Evolutionary conservation across 2,329 filamentous ascomycete species (phyloP).

Genomic region (Sporothrix pseudoabietina): DNA sequence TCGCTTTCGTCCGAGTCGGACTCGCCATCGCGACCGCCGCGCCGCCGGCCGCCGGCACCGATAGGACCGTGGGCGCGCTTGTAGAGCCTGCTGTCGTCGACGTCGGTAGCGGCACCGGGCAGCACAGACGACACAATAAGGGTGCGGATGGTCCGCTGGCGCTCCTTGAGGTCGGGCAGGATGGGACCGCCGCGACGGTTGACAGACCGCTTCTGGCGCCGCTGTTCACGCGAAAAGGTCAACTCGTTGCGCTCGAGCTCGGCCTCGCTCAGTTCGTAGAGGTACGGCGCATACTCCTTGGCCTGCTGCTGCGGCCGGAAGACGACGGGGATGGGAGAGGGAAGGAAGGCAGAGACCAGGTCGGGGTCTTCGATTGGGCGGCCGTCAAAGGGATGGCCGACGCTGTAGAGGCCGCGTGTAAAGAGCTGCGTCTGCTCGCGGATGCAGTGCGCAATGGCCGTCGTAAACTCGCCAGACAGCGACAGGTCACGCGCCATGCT

Average conservation of each 20-base stretch:
- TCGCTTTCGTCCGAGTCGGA: constrained; percentile 93
- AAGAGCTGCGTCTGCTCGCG: constrained; percentile 95
- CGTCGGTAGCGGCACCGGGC: constrained; percentile 75
- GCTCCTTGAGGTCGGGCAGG: constrained; percentile 92
- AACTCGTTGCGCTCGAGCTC: constrained; percentile 89
- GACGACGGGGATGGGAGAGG: constrained; percentile 76
- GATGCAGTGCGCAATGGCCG: constrained; percentile 96
- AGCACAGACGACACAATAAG: constrained; percentile 90
- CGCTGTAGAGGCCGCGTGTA: constrained; percentile 87
- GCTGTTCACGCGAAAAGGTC: constrained; percentile 89
- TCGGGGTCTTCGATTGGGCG: constrained; percentile 91
- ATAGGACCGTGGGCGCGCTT: constrained; percentile 66
- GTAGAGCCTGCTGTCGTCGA: constrained; percentile 86
- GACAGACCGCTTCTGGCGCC: constrained; percentile 91
- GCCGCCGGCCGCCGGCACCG: constrained; percentile 52
- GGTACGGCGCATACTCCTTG: constrained; percentile 89
- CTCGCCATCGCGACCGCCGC: constrained; percentile 56
- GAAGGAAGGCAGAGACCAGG: constrained; percentile 79
- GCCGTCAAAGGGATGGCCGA: constrained; percentile 93
- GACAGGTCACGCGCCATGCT: constrained; percentile 89
- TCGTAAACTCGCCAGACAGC: constrained; percentile 92
- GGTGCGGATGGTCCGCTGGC: constrained; percentile 89
- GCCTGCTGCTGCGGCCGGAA: constrained; percentile 91
- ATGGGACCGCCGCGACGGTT: constrained; percentile 90
- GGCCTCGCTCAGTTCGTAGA: constrained; percentile 90